Conservation (phyloP, 805 yeast species). For the Peterozyma toletana region DNA sequence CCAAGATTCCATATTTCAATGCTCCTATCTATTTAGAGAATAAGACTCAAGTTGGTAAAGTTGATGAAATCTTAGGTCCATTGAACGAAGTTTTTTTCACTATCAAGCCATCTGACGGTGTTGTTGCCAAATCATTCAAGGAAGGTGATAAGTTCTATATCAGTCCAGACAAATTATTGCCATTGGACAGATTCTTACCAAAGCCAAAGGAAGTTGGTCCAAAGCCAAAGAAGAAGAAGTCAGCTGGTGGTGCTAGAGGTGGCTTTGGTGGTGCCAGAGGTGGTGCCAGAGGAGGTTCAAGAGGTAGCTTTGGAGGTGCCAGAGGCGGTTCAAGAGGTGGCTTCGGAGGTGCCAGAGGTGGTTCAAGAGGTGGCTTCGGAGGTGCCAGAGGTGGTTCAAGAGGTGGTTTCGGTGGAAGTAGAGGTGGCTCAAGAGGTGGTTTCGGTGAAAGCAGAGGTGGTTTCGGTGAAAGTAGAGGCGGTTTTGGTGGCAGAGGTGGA, state of each 20-base stretch:
- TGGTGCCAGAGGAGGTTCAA: conserved; percentile 27
- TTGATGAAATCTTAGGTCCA: conserved; percentile 97
- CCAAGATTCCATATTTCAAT: conserved; percentile 94
- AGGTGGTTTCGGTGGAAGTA: conserved; percentile 35
- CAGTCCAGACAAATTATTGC: conserved; percentile 91
- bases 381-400: conserved; percentile 29
- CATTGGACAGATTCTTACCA: conserved; percentile 94
- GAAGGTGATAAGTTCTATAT: conserved; percentile 94
- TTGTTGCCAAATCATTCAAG: conserved; percentile 87
- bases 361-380: conserved; percentile 33
- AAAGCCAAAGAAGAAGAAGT: conserved; percentile 66
- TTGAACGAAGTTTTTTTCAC: conserved; percentile 97
- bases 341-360: conserved; percentile 31
- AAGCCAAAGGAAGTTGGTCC: conserved; percentile 88
- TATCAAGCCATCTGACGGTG: conserved; percentile 93
- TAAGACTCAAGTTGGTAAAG: conserved; percentile 94
- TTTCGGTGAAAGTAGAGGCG: conserved; percentile 29
- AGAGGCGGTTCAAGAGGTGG: conserved; percentile 36
- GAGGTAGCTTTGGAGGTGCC: conserved; percentile 30
- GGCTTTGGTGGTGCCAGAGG: conserved; percentile 35
- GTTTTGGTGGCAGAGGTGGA: conserved; percentile 34
- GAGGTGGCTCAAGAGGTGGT: conserved; percentile 36
- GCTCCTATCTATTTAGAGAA: conserved; percentile 97
- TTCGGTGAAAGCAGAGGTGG: conserved; percentile 29
- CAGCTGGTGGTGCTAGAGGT: conserved; percentile 46